Base-by-base conservation (phyloP, 768 basidiomycete species). In the Tricholoma bakamatsutake region DNA sequence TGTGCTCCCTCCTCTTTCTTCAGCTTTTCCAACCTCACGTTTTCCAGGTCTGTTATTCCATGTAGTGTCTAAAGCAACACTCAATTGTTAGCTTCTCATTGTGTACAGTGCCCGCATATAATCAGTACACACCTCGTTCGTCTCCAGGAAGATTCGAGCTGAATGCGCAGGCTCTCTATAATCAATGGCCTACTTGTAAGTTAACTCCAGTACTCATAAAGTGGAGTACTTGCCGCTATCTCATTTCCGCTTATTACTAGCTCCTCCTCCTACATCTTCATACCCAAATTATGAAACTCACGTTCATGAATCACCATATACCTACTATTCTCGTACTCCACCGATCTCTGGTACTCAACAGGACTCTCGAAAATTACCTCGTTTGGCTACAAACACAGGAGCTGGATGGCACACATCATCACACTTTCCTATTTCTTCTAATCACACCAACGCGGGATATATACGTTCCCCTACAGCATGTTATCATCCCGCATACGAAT, bases 11-110 rank as follows among this genome's bases (percentile, higher is more conserved):
- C 84, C 87, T 83, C 77, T 89, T 81, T 80, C 83, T 83, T 79
- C 84, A 74, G 82, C 82, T 67, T 86, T 87, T 85, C 86, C 86
- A 87, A 84, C 82, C 84, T 88, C 84, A 86, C 86, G 79, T 83
- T 87, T 85, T 86, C 82, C 87, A 89, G 87, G 87, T 89, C 83
- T 81, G 87, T 88, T 79, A 73, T 72, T 73, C 74, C 67, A 73
- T 76, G 67, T 78, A 71, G 74, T 79, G 71, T 79, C 71, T 66
- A 66, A 64, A 62, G 67, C 78, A 76, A 76, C 73, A 66, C 81
- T 84, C 80, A 84, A 82, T 74, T 74, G 70, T 69, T 73, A 72
- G 74, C 69, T 79, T 76, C 46, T 48, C 28, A 64, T 71, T 61
- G 66, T 74, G 69, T 77, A 73, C 72, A 87, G 85, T 76, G 73